These are phyloP conservation scores for Amaranthus palmeri DNA, from an alignment of 148 eudicot species.

Conservation along the genomic window DNA sequence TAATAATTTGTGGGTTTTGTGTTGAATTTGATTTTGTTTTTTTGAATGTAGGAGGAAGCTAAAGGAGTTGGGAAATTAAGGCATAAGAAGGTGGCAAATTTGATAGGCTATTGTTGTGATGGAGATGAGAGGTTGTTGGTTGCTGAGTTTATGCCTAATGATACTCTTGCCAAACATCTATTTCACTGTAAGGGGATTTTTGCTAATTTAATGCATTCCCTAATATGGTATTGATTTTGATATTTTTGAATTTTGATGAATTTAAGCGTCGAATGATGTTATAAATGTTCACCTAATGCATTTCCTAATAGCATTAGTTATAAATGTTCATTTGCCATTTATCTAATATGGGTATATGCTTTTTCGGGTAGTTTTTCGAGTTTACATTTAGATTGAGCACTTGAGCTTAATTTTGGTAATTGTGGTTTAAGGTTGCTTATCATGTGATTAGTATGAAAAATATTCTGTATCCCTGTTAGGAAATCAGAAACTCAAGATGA, in stretches of 20 bases:
- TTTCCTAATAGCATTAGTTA: too few species aligned
- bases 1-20: neutral
- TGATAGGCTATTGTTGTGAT: conserved; percentile 95
- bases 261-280: too few species aligned
- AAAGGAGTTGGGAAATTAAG: conserved; percentile 90
- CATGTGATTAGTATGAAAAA: conserved; percentile 6
- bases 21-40: conserved; percentile 16
- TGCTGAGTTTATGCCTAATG: conserved; percentile 92
- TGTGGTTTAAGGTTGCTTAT: conserved; percentile 6
- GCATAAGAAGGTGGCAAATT: conserved; percentile 75
- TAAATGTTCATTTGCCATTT: too few species aligned
- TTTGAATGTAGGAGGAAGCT: conserved; percentile 71
- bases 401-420: neutral
- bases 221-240: too few species aligned
- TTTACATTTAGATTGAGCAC: too few species aligned
- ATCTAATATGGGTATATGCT: neutral
- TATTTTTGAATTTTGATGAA: too few species aligned
- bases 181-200: conserved; percentile 67
- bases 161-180: conserved; percentile 91
- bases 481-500: neutral
- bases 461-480: neutral
- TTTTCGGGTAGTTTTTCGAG: neutral
- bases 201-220: neutral
- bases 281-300: too few species aligned
- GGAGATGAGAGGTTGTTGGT: conserved; percentile 98